These are phyloP conservation scores for Pichia sp. DNA, from an alignment of 1,139 yeast genomes.

Conservation along the genomic window DNA sequence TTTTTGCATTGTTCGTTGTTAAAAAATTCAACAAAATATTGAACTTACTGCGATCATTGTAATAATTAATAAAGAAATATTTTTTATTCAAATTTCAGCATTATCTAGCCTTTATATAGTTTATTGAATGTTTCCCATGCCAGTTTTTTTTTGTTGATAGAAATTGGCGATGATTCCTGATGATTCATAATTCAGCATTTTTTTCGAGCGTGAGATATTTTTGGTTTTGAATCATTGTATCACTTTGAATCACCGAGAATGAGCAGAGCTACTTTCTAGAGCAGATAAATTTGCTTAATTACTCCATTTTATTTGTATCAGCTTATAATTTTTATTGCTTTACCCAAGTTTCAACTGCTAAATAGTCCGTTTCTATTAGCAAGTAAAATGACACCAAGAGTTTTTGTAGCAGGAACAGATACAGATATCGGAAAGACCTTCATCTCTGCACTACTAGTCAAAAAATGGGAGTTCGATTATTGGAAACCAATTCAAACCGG, in stretches of 20 bases:
- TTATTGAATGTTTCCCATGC: no score
- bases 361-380: background rate
- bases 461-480: conserved; percentile 31
- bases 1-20: conserved; percentile 3
- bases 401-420: conserved; percentile 35
- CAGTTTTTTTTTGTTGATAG: background rate
- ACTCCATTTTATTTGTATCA: no score
- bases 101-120: no score
- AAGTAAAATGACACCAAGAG: conserved; percentile 14
- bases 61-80: no score
- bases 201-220: background rate
- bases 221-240: background rate
- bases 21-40: background rate
- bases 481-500: conserved; percentile 37
- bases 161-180: background rate
- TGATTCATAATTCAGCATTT: background rate
- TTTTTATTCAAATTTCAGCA: no score
- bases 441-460: conserved; percentile 30
- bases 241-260: background rate
- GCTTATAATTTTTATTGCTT: no score
- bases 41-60: no score
- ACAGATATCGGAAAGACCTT: conserved; percentile 36
- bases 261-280: no score
- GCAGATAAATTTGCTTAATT: no score
- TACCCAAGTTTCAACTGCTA: background rate